Percentiles rank a stretch among this genome's conserved stretches.
Evolutionary conservation across 352 stramenopile genomes (phyloP).

Genomic region (Phytophthora ohioensis): DNA sequence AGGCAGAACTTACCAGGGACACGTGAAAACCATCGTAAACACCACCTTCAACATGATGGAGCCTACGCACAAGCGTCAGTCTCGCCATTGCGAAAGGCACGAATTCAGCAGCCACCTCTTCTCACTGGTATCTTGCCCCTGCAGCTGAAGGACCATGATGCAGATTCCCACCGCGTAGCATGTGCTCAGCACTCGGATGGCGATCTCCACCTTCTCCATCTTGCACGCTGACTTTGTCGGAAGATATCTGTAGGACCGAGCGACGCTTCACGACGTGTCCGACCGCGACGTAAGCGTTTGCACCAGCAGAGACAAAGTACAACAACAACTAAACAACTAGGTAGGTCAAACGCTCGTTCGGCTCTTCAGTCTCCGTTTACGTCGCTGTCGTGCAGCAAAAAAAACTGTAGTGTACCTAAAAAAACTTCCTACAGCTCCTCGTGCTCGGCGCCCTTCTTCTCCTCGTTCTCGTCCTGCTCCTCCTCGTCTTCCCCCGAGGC

Average conservation of each 20-base stretch:
- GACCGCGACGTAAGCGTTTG: neutral
- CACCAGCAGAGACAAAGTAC: constrained; percentile 1
- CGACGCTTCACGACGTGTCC: constrained; percentile 20
- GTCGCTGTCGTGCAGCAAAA: constrained; percentile 35
- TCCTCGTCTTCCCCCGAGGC: constrained; percentile 25
- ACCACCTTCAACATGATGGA: constrained; percentile 82
- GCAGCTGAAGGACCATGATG: constrained; percentile 60
- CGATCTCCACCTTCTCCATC: constrained; percentile 81
- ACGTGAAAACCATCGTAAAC: constrained; percentile 88
- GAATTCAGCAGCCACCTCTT: neutral
- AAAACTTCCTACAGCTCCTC: constrained; percentile 48
- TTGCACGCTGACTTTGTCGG: neutral
- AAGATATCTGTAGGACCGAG: constrained; percentile 3
- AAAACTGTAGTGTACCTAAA: constrained; percentile 33
- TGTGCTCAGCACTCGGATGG: constrained; percentile 63
- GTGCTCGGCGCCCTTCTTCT: constrained; percentile 61
- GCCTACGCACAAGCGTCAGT: constrained; percentile 39
- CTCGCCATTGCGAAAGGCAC: neutral
- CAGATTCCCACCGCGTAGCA: constrained; percentile 66
- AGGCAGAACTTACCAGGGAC: constrained; percentile 59
- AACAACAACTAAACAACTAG: constrained; percentile 8
- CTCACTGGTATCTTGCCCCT: constrained; percentile 66
- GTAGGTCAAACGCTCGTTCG: constrained; percentile 16
- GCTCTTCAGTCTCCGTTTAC: constrained; percentile 37
- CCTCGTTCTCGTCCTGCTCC: constrained; percentile 23